Evolutionary conservation across 148 eudicot genomes (phyloP), one percentile per base, ranked within the genome.

Genomic region (Limonium bicolor): DNA sequence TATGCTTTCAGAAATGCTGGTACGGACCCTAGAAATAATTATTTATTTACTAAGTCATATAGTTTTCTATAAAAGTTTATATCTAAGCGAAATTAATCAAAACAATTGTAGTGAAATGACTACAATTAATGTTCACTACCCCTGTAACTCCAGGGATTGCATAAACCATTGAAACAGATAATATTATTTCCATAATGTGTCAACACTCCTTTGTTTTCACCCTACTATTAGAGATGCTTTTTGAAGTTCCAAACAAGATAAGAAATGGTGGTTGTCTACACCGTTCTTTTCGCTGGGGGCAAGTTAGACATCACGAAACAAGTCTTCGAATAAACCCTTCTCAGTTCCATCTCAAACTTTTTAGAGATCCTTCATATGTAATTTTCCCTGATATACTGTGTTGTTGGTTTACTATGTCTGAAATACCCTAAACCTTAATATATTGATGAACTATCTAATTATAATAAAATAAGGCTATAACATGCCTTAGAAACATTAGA

Each of bases 91-190:
- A 5, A 29, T 29, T 29, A 11, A 29, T 29, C 32, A 29, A 29
- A 29, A 7, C 11, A 6, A 7, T 29, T 29, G 11, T 29, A 29
- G 0, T 11, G 6, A 29, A 6, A 29, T 29, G 6, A 6, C 6
- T 11, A 29, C 32, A 29, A 29, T 29, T 7, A 6, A 6, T 29
- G 6, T 29, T 29, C 6, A 11, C 11, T 29, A 29, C 94, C 96
- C 60, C 84, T 94, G 51, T 79, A 84, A 59, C 96, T 86, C 72
- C 72, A 67, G 4, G 67, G 72, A 15, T 67, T 66, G 2, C 67
- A 48, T 4, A 22, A 11, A 41, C 72, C 72, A 36, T 67, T 61
- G 36, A 56, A 67, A 50, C 61, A 67, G 35, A 61, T 42, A 40
- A 67, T 62, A 43, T 67, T 67, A 54, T 67, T 67, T 3, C 55